phyloP scores from a whole-genome alignment of 2,329 filamentous ascomycete genomes.

The Ascochyta lentis region DNA sequence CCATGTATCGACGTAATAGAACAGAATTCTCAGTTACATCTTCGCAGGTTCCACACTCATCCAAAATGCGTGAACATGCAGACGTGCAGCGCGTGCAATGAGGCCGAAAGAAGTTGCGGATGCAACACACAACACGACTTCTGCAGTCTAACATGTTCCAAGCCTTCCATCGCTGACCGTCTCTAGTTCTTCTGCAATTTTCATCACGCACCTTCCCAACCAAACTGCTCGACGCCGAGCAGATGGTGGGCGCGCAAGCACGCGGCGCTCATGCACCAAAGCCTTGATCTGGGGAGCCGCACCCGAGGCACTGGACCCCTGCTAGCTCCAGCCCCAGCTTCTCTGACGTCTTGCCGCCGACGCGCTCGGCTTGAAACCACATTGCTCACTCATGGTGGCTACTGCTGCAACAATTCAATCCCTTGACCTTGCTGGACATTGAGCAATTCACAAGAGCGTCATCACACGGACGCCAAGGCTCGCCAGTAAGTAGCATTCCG shows the following conservation, averaged over 20 bases:
- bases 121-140: background rate
- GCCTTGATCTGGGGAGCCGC: constrained; percentile 11
- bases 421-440: constrained; percentile 31
- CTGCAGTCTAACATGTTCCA: background rate
- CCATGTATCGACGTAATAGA: background rate
- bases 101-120: background rate
- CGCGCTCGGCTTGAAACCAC: constrained; percentile 5
- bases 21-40: background rate
- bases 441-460: constrained; percentile 47
- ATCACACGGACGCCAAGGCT: background rate
- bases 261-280: background rate
- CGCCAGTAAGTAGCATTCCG: constrained; percentile 19
- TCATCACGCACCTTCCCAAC: background rate
- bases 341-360: constrained; percentile 16
- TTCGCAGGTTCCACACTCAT: background rate
- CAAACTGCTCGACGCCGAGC: constrained; percentile 5
- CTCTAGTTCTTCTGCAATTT: no score
- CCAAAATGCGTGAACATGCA: background rate
- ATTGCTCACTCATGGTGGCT: constrained; percentile 5
- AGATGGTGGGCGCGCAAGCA: constrained; percentile 2
- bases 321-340: constrained; percentile 18
- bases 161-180: background rate
- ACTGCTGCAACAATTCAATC: background rate
- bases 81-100: background rate
- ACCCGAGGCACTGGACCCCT: constrained; percentile 4